A percentile compares a stretch with the other conserved stretches of the same genome.
Evolutionary conservation across 805 yeast genomes (phyloP).

Genomic region (Cyberlindnera galapagoensis): DNA sequence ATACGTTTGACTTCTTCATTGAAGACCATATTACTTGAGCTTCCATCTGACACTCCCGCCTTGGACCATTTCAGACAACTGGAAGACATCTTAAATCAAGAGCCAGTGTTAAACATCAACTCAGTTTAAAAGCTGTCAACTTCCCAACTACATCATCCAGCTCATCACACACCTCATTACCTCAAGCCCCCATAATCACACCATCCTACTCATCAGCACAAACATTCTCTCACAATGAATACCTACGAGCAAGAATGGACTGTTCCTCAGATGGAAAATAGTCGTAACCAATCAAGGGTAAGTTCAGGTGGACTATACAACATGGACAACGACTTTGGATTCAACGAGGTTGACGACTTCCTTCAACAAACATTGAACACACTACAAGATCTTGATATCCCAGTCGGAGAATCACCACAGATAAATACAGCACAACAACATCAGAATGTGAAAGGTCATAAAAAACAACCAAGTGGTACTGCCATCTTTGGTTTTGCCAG

Average conservation of each 20-base stretch:
- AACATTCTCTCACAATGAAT: constrained; percentile 6
- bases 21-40: no score
- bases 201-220: neutral
- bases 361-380: constrained; percentile 50
- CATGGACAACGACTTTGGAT: constrained; percentile 12
- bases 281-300: constrained; percentile 1
- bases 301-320: neutral
- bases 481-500: constrained; percentile 71
- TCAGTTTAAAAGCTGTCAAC: neutral
- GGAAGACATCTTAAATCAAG: no score
- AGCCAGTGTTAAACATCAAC: no score
- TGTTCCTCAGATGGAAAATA: neutral
- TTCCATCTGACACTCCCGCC: no score
- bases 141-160: neutral
- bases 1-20: no score
- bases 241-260: constrained; percentile 10
- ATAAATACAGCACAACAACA: constrained; percentile 6
- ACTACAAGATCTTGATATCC: constrained; percentile 59
- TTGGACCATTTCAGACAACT: no score
- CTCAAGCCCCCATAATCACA: neutral
- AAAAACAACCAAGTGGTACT: constrained; percentile 67
- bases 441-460: constrained; percentile 32
- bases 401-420: constrained; percentile 27
- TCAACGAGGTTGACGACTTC: constrained; percentile 35
- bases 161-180: neutral